Percentiles rank a stretch among this genome's conserved stretches.
Conservation (phyloP, 306 rosid genomes). For the Cercis canadensis region DNA sequence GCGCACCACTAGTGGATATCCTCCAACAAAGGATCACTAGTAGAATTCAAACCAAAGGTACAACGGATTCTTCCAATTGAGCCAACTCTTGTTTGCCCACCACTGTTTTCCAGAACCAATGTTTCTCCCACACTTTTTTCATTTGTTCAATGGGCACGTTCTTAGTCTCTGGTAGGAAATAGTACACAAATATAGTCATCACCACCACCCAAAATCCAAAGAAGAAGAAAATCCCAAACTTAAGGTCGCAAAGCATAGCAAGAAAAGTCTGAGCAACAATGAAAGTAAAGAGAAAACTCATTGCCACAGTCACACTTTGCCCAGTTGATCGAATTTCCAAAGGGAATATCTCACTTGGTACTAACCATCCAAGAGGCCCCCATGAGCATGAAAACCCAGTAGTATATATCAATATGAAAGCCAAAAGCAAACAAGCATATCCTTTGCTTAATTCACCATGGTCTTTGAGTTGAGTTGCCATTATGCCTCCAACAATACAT, state of each 20-base stretch:
- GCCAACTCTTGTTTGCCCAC: no score
- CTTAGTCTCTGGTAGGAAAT: conserved; percentile 67
- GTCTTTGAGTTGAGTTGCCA: conserved; percentile 60
- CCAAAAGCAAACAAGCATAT: conserved; percentile 54
- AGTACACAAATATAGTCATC: conserved; percentile 63
- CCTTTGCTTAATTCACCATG: conserved; percentile 54
- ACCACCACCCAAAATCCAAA: conserved; percentile 64
- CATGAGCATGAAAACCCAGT: conserved; percentile 76
- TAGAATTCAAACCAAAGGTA: no score
- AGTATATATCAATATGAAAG: conserved; percentile 59
- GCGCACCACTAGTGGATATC: no score
- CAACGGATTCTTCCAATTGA: no score
- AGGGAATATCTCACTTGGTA: conserved; percentile 70
- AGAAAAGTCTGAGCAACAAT: conserved; percentile 69
- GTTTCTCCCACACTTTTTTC: conserved; percentile 64
- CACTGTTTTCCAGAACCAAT: conserved; percentile 64
- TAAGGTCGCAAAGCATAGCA: conserved; percentile 62
- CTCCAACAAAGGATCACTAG: no score
- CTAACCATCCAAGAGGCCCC: conserved; percentile 76
- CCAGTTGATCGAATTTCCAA: conserved; percentile 69
- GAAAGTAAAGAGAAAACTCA: conserved; percentile 62
- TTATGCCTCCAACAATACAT: conserved; percentile 50
- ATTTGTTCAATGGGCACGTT: conserved; percentile 64
- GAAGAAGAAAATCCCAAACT: conserved; percentile 69
- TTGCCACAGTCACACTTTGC: conserved; percentile 60